Evolutionary conservation across 257 asterid genomes (phyloP).

Genomic region (Leonotis leonurus): DNA sequence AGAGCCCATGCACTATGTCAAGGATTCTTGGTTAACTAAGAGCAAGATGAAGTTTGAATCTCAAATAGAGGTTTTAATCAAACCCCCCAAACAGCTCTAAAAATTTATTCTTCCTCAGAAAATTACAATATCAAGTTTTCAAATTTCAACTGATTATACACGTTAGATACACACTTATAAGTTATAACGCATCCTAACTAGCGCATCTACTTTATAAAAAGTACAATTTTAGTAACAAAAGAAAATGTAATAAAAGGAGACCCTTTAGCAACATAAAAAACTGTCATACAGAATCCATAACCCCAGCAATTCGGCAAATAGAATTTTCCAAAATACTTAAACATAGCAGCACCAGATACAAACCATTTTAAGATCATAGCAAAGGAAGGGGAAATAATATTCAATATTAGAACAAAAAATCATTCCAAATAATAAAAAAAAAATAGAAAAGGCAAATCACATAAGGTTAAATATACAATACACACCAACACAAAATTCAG

Average conservation of each 20-base stretch:
- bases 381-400: neutral
- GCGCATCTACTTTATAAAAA: neutral
- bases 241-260: neutral
- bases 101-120: neutral
- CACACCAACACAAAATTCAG: conserved; percentile 14
- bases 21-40: neutral
- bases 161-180: neutral
- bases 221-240: neutral
- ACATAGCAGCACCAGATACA: neutral
- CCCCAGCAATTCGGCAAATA: conserved; percentile 4
- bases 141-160: neutral
- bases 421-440: neutral
- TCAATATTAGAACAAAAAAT: neutral
- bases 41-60: neutral
- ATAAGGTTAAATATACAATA: neutral
- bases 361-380: neutral
- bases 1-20: neutral
- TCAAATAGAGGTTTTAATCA: neutral
- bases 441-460: neutral
- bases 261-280: neutral
- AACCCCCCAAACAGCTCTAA: conserved; percentile 1
- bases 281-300: neutral
- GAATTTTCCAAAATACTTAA: neutral
- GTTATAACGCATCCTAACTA: neutral
- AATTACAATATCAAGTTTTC: conserved; percentile 17